Percentiles rank a stretch among this genome's conserved stretches.
Evolutionary conservation across 192 early-diverging fungal genomes (phyloP).

Genomic region (Oehlia diaphana): DNA sequence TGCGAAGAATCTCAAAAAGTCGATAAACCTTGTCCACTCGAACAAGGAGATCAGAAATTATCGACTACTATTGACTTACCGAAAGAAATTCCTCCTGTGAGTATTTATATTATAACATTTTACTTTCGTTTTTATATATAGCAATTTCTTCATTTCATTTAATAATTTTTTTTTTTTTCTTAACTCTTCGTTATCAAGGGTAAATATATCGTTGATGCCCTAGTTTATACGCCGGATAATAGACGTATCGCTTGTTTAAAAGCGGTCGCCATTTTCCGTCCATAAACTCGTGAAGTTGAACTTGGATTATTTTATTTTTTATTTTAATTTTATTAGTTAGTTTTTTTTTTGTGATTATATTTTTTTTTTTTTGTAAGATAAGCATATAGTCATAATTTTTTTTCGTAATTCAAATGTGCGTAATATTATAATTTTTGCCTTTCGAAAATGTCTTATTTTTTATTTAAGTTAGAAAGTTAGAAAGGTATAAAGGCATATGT

Average conservation of each 20-base stretch:
- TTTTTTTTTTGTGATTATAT: too few relatives aligned
- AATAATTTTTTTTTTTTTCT: neutral
- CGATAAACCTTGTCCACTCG: constrained; percentile 52
- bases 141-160: neutral
- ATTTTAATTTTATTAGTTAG: neutral
- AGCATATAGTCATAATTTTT: too few relatives aligned
- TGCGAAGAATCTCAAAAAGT: constrained; percentile 50
- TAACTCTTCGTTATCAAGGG: constrained; percentile 36
- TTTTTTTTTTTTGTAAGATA: too few relatives aligned
- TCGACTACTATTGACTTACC: constrained; percentile 49
- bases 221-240: constrained; percentile 39
- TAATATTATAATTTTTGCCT: too few relatives aligned
- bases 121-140: neutral
- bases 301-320: neutral
- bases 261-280: constrained; percentile 41
- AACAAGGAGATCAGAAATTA: constrained; percentile 42
- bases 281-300: neutral
- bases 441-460: too few relatives aligned
- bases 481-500: too few relatives aligned
- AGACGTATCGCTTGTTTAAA: constrained; percentile 48
- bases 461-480: too few relatives aligned
- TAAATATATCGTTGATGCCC: constrained; percentile 50
- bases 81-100: constrained; percentile 57
- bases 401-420: too few relatives aligned
- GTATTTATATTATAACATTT: neutral